Conservation (phyloP, 2,329 filamentous ascomycete genomes). For the Aspergillus arachidicola region DNA sequence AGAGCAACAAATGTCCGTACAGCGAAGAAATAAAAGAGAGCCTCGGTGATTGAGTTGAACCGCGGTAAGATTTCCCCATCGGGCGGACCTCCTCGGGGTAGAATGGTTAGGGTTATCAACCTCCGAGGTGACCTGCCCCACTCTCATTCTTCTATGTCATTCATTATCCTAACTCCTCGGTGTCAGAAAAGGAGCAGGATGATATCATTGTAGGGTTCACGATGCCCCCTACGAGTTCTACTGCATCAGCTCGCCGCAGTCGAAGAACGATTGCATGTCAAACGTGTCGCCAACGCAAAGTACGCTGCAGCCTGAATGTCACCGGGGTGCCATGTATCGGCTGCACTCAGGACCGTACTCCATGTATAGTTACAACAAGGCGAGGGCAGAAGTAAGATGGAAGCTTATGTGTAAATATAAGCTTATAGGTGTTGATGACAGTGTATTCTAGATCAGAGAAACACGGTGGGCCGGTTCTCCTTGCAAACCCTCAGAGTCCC, state of each 20-base stretch:
- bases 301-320: conserved; percentile 26
- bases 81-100: not conserved
- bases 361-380: conserved; percentile 19
- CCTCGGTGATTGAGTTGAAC: not conserved
- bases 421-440: not conserved
- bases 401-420: not conserved
- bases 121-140: not conserved
- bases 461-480: not conserved
- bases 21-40: not conserved
- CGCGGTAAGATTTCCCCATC: not conserved
- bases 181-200: not conserved
- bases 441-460: not conserved
- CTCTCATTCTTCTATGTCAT: not conserved
- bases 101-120: not conserved
- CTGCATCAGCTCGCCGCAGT: not conserved
- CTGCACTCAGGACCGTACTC: conserved; percentile 29
- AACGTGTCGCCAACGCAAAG: conserved; percentile 25
- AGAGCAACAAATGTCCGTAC: not conserved
- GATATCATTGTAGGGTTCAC: not conserved
- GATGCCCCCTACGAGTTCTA: not conserved
- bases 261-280: conserved; percentile 14
- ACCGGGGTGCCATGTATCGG: conserved; percentile 31
- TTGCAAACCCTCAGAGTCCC: not conserved
- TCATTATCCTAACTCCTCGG: not conserved
- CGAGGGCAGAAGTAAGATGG: not conserved